phyloP scores from a whole-genome alignment of 805 yeast genomes.

The Wickerhamiella domercqiae region DNA sequence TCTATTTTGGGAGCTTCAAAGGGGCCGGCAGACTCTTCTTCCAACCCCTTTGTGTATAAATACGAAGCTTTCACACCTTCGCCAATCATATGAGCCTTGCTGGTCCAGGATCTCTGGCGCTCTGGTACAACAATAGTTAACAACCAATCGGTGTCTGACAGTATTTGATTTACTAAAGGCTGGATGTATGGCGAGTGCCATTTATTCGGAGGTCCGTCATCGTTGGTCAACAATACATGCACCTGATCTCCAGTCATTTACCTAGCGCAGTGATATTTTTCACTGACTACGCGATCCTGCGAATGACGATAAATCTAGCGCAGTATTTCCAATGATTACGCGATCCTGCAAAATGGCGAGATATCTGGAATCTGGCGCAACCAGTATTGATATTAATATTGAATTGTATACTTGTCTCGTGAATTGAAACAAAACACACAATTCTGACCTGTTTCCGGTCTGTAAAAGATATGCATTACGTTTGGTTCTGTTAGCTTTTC shows the following conservation, averaged over 20 bases:
- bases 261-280: too few species aligned
- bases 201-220: constrained; percentile 87
- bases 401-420: too few species aligned
- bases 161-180: constrained; percentile 58
- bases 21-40: constrained; percentile 4
- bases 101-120: constrained; percentile 87
- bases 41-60: constrained; percentile 16
- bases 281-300: too few species aligned
- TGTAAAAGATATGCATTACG: constrained; percentile 4
- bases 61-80: constrained; percentile 36
- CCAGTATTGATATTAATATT: too few species aligned
- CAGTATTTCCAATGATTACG: too few species aligned
- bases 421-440: background rate
- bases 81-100: constrained; percentile 76
- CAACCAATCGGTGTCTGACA: constrained; percentile 61
- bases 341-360: too few species aligned
- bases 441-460: background rate
- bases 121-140: constrained; percentile 69
- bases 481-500: too few species aligned
- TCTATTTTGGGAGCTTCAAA: constrained; percentile 17
- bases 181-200: constrained; percentile 72
- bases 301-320: too few species aligned
- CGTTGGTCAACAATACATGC: constrained; percentile 50
- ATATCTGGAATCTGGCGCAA: too few species aligned
- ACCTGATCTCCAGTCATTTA: too few species aligned